These are phyloP conservation scores for Aspergillus sclerotioniger DNA, from an alignment of 495 filamentous ascomycete genomes.

Conservation along the genomic window DNA sequence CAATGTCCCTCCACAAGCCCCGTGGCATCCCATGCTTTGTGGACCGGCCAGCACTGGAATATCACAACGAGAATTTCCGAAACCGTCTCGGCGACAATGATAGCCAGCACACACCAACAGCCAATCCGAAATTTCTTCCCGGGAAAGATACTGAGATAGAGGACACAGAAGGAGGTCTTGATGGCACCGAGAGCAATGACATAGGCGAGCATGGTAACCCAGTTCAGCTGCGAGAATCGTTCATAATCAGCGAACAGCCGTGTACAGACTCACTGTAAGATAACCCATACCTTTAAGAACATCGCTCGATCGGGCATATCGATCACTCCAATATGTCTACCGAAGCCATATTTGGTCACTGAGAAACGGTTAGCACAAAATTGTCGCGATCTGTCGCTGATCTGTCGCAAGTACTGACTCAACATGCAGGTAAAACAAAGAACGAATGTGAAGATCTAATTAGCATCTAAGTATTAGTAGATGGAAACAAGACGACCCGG, in stretches of 20 bases:
- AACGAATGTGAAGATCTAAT: conserved; percentile 22
- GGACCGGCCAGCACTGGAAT: conserved; percentile 24
- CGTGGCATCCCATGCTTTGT: conserved; percentile 25
- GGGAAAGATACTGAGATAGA: conserved; percentile 23
- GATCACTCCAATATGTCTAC: conserved; percentile 22
- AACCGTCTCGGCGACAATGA: conserved; percentile 17
- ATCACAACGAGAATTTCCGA: conserved; percentile 20
- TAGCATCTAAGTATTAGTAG: background rate
- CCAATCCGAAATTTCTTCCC: conserved; percentile 18
- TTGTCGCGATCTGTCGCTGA: background rate
- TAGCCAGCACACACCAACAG: conserved; percentile 15
- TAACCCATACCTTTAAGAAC: conserved; percentile 26
- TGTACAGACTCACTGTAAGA: no score
- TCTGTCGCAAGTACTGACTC: conserved; percentile 15
- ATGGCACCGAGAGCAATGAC: conserved; percentile 21
- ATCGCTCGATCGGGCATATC: conserved; percentile 7
- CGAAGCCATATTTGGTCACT: conserved; percentile 28
- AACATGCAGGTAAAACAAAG: conserved; percentile 18
- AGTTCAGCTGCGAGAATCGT: conserved; percentile 16
- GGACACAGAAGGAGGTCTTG: conserved; percentile 25
- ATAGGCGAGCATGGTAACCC: conserved; percentile 22
- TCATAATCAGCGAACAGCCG: background rate
- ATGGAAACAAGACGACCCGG: background rate
- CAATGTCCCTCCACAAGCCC: conserved; percentile 15
- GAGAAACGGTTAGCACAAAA: conserved; percentile 8